Evolutionary conservation across 495 filamentous ascomycete genomes (phyloP), one percentile per base, ranked within the genome.

Genomic region (Aspergillus heteromorphus): DNA sequence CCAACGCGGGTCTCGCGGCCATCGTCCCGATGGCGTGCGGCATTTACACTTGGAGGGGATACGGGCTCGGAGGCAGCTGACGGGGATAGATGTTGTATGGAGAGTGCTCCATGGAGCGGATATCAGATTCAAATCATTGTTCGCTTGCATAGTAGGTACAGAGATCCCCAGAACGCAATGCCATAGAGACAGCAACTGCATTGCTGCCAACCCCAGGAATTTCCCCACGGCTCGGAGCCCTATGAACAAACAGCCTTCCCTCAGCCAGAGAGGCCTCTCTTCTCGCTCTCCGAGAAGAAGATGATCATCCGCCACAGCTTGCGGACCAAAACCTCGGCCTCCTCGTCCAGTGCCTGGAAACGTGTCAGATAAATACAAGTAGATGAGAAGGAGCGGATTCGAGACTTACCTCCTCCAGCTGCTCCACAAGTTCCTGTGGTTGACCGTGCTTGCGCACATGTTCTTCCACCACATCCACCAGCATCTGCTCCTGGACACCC

Each of bases 281-380:
- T 96, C 82, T 96, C 93, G 63, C 85, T 87, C 73, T 98, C 93
- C 21, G 89, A 92, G 63, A 91, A 97, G 85, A 97, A 97, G 67
- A 97, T 96, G 47, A 96, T 82, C 91, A 97, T 95, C 42, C 93
- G 83, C 93, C 93, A 98, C 23, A 98, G 79, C 72, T 97, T 97
- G 81, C 88, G 92, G 17, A 97, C 93, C 59, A 98, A 73, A 9
- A 86, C 87, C 68, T 96, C 92, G 4, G 91, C 91, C 61, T 97
- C 95, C 65, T 98, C 93, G 66, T 96, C 93, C 54, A 98, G 71
- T 36, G 90, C 90, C 88, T 92, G 27, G 23, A 5, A 23, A 25
- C n/a, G 3, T 31, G 38, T 23, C 18, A 38, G 20, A 73, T 60
- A 68, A 49, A 16, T 21, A 6, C 13, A 34, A 34, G 4, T 8